Evolutionary conservation across 2,329 filamentous ascomycete genomes (phyloP).

Genomic region (Colletotrichum sp.): DNA sequence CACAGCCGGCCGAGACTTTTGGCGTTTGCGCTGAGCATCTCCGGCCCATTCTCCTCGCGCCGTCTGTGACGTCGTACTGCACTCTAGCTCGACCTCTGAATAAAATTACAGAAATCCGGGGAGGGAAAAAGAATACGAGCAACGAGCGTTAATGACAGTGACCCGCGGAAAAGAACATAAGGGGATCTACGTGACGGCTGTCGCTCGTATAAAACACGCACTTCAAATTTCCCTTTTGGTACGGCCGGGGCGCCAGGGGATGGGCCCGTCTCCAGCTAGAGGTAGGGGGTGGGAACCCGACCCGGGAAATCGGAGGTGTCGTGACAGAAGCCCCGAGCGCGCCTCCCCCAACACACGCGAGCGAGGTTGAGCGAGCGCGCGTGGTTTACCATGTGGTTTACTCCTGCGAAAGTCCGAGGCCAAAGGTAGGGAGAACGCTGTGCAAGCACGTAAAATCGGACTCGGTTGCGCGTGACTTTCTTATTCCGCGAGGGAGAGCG

Average conservation of each 20-base stretch:
- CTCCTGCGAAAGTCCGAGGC: not conserved
- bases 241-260: not conserved
- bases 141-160: not conserved
- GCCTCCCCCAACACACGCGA: not conserved
- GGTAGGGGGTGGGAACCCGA: not conserved
- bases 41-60: not conserved
- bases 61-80: not conserved
- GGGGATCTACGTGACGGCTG: not conserved
- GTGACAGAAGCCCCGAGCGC: not conserved
- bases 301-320: not conserved
- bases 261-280: not conserved
- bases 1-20: not conserved
- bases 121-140: not conserved
- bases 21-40: not conserved
- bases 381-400: not conserved
- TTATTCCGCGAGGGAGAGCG: not conserved
- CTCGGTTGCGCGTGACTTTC: not conserved
- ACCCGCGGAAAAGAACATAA: not conserved
- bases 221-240: not conserved
- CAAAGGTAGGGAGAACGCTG: not conserved
- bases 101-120: not conserved
- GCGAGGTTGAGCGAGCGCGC: not conserved
- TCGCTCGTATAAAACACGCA: not conserved
- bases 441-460: not conserved
- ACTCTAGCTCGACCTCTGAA: not conserved